Base-by-base conservation (phyloP, 441 rosid genomes). In the Croton laevigatus region DNA sequence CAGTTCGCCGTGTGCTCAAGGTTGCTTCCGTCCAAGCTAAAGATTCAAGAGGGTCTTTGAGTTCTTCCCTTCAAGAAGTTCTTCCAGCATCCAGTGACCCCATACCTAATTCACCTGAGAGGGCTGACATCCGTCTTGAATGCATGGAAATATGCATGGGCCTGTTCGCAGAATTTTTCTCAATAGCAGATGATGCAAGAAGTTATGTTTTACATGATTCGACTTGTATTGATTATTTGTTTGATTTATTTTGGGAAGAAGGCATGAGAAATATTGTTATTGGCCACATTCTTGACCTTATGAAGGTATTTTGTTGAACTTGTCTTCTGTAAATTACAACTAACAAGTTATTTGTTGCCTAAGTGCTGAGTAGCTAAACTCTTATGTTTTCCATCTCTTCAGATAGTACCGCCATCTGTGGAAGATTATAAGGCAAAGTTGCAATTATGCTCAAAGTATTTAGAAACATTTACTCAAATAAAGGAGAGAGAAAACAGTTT, bases 181-280 rank as follows among this genome's bases (percentile, higher is more conserved):
- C 84, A 6, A 62, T 78, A 37, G 81, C 88, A 59, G 88, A 87
- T 81, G 93, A 88, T 71, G 97, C 91, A 53, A 86, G 77, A 76
- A 69, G 69, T 80, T 80, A 80, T 74, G 81, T 93, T 78, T 85
- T 93, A 87, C 82, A 71, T 75, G 87, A 87, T 75, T 74, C 81
- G 10, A 78, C 79, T 40, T 88, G 93, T 46, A 81, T 93, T 70
- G 97, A 96, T 78, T 91, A 83, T 79, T 84, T 96, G 65, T 96
- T 96, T 85, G 94, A 89, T 75, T 86, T 96, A 71, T 96, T 96
- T 79, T 93, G 99, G 99, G 97, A 89, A 79, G 94, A 86, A 78
- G 64, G 85, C 59, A 79, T 89, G 81, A 90, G 97, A 78, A 81
- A 79, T 69, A 67, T 58, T 80, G 94, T 91, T 73, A 83, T 93